Evolutionary conservation across 1,139 yeast species (phyloP), one percentile per base, ranked within the genome.

Genomic region (Candida glucosophila): DNA sequence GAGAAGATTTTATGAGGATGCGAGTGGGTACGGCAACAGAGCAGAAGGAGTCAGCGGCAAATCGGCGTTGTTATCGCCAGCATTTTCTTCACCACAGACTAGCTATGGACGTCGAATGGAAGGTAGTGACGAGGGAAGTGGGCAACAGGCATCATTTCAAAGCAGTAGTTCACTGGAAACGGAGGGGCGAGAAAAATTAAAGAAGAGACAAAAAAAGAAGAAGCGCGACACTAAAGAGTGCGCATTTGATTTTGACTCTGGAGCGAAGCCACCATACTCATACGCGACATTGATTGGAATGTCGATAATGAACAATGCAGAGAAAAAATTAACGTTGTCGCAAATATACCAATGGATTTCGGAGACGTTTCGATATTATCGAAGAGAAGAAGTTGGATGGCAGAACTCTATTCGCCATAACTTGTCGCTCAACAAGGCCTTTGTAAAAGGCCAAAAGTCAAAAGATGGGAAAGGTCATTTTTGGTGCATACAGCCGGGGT

Each of bases 381-480:
- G 79, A 37, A 74, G 73, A 35, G 82, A 82, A 34, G 95, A 86
- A 40, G 82, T 86, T 10, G 96, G 97, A 15, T 83, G 95, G 95
- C 94, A 83, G 47, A 83, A 83, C 50, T 81, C 93, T 15, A 83
- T 83, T 37, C 77, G 95, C 33, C 95, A 83, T 51, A 81, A 85
- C 40, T 58, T 85, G 29, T 79, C 92, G 14, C 61, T 85, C 38
- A 85, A 83, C 54, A 85, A 83, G 48, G 94, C 95, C 1, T 85
- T 85, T 42, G 69, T 79, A 29, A 90, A 90, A 54, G 85, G 93
- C 19, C 95, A 83, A 39, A 80, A 90, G 47, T 88, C 95, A 10
- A 80, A 82, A 41, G 94, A 83, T 51, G 97, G 97, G 5, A 90
- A 90, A 56, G 98, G 98, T 17, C 95, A 88, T 55, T 90, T 80